Evolutionary conservation across 1,284 basidiomycete genomes (phyloP).

Genomic region (Rhodotorula sp.): DNA sequence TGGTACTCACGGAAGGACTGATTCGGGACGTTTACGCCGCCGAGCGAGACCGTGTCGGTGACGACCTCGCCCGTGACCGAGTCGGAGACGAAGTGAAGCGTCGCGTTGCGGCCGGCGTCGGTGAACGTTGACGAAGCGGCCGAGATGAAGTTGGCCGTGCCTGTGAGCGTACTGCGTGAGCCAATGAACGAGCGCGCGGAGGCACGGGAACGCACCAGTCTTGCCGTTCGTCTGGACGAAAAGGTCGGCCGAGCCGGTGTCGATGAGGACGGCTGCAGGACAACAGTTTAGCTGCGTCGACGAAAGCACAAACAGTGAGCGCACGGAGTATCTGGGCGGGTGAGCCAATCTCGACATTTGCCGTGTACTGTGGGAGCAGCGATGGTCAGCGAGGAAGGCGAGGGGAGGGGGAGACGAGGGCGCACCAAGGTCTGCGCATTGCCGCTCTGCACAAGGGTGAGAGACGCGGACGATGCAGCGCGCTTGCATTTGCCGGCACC

Average conservation of each 20-base stretch:
- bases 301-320: not conserved
- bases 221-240: not conserved
- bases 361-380: not conserved
- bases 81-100: too few species aligned
- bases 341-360: not conserved
- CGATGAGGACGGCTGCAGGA: not conserved
- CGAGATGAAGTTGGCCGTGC: not conserved
- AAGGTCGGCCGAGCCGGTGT: conserved; percentile 14
- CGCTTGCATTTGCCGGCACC: too few species aligned
- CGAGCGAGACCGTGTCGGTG: conserved; percentile 2
- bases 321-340: not conserved
- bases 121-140: not conserved
- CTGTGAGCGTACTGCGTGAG: not conserved
- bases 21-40: not conserved
- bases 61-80: not conserved
- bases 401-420: not conserved
- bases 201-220: not conserved
- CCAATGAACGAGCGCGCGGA: not conserved
- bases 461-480: too few species aligned
- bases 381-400: not conserved
- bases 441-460: too few species aligned
- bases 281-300: too few species aligned
- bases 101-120: too few species aligned
- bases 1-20: conserved; percentile 1
- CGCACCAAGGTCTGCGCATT: too few species aligned